These are phyloP conservation scores for Botryotinia calthae DNA, from an alignment of 2,329 filamentous ascomycete species.

Conservation along the genomic window DNA sequence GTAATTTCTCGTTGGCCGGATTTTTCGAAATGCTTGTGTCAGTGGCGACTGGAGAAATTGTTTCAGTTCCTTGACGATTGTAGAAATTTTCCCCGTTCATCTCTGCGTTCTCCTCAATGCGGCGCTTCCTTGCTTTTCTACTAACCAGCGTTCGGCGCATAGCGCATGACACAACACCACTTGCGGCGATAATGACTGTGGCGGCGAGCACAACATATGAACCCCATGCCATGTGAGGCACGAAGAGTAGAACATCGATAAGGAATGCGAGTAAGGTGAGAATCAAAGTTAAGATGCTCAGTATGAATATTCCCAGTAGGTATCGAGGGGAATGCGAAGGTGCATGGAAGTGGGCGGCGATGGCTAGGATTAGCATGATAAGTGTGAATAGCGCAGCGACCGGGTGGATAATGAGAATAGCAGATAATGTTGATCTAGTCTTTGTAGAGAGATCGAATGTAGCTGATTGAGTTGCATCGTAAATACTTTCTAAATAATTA, in stretches of 20 bases:
- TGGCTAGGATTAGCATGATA: constrained; percentile 76
- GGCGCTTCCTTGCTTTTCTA: constrained; percentile 87
- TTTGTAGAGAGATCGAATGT: constrained; percentile 55
- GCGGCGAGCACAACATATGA: constrained; percentile 90
- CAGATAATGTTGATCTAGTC: constrained; percentile 66
- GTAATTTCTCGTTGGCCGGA: constrained; percentile 50
- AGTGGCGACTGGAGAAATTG: constrained; percentile 42
- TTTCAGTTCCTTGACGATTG: constrained; percentile 53
- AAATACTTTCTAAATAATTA: constrained; percentile 30
- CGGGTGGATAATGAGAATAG: constrained; percentile 89
- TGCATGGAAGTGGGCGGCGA: constrained; percentile 79
- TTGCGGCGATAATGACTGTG: constrained; percentile 78
- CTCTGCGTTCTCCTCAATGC: constrained; percentile 90
- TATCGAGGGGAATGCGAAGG: constrained; percentile 89
- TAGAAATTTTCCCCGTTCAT: constrained; percentile 97
- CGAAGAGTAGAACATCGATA: constrained; percentile 89
- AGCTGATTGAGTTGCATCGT: constrained; percentile 30
- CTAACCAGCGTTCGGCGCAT: constrained; percentile 92
- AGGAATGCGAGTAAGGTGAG: constrained; percentile 84
- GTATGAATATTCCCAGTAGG: constrained; percentile 78
- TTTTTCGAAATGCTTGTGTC: constrained; percentile 58
- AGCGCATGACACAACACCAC: constrained; percentile 83
- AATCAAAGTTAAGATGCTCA: constrained; percentile 81
- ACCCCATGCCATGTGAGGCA: constrained; percentile 90
- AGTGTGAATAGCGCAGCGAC: constrained; percentile 84